These are phyloP conservation scores for Favolaschia claudopus DNA, from an alignment of 768 basidiomycete species.

Conservation along the genomic window DNA sequence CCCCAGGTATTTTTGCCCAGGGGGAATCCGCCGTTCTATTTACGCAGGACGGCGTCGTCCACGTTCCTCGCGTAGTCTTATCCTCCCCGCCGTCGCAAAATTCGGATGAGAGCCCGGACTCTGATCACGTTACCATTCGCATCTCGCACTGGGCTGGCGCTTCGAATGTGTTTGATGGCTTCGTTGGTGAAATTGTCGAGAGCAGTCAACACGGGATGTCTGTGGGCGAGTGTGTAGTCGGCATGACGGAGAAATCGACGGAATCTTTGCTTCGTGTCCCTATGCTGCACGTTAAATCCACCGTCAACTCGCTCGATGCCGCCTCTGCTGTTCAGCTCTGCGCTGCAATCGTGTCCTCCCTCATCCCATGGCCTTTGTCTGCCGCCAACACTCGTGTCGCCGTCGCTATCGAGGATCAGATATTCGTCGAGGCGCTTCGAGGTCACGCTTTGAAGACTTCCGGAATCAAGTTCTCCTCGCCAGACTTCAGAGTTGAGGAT, in stretches of 20 bases:
- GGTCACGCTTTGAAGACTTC: no score
- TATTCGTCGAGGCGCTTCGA: no score
- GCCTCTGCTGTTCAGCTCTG: neutral
- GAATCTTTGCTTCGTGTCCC: neutral
- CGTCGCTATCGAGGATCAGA: neutral
- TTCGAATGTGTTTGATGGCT: neutral
- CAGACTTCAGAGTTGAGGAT: neutral
- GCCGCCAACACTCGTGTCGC: neutral
- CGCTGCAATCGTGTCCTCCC: neutral
- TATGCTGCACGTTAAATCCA: neutral
- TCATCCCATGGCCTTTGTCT: neutral
- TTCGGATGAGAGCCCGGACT: neutral
- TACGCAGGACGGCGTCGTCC: neutral
- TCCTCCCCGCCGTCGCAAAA: neutral
- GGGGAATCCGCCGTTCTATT: no score
- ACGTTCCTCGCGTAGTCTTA: neutral
- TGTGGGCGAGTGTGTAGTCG: neutral
- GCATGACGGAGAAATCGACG: neutral
- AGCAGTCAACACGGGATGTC: neutral
- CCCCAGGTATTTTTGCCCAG: no score
- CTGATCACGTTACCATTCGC: neutral
- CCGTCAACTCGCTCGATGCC: neutral
- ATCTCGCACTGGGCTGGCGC: slow-evolving; percentile 2
- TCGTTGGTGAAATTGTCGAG: neutral
- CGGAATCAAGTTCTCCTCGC: no score